phyloP scores from a whole-genome alignment of 306 rosid species.

The Cicer pinnatifidum region DNA sequence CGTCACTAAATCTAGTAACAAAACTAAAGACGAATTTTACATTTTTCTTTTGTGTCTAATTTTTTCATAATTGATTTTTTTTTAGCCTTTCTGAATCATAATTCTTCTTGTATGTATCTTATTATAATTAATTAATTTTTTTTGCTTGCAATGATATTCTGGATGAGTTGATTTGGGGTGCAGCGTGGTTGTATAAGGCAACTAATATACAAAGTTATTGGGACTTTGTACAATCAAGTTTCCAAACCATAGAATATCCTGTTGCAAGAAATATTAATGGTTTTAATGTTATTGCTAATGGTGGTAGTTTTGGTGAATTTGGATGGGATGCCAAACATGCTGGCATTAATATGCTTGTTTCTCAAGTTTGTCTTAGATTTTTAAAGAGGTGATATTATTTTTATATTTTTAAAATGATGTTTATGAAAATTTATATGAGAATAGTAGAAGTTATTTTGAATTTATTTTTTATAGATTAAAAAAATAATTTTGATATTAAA shows the following conservation, averaged over 20 bases:
- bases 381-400: too few relatives aligned
- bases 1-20: not conserved
- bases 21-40: not conserved
- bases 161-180: conserved; percentile 69
- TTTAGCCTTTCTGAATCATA: not conserved
- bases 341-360: too few relatives aligned
- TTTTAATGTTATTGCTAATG: not conserved
- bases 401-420: too few relatives aligned
- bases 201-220: not conserved
- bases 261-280: not conserved
- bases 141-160: not conserved
- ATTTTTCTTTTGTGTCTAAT: not conserved
- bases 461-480: too few relatives aligned
- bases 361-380: too few relatives aligned
- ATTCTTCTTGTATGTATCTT: not conserved
- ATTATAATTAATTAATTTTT: not conserved
- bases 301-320: too few relatives aligned
- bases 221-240: conserved; percentile 45
- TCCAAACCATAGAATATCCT: not conserved
- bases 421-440: too few relatives aligned
- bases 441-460: too few relatives aligned
- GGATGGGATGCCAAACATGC: too few relatives aligned
- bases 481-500: too few relatives aligned
- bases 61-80: not conserved
- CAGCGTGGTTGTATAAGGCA: conserved; percentile 61